Conservation (phyloP, 148 eudicot genomes). For the Nepenthes mirabilis region DNA sequence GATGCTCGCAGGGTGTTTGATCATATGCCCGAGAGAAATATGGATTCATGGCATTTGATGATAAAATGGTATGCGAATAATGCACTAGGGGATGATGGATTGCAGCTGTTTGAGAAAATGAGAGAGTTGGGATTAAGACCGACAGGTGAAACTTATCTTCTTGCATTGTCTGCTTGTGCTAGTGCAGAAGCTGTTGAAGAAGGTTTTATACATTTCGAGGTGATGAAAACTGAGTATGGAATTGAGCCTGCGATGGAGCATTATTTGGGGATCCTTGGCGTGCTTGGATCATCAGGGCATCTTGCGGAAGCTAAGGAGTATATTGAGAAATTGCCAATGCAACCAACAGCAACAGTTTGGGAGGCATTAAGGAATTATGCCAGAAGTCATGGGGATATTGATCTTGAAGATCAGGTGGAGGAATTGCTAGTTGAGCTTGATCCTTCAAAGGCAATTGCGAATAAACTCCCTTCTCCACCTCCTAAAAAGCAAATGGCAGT, state of each 20-base stretch:
- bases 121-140: slow-evolving; percentile 46
- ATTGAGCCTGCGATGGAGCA: slow-evolving; percentile 62
- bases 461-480: slow-evolving; percentile 74
- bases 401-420: slow-evolving; percentile 73
- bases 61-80: slow-evolving; percentile 46
- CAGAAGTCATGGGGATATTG: slow-evolving; percentile 76
- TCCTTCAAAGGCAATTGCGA: slow-evolving; percentile 44
- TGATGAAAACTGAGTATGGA: slow-evolving; percentile 59
- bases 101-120: slow-evolving; percentile 53
- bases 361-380: slow-evolving; percentile 79
- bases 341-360: slow-evolving; percentile 54
- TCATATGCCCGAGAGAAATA: slow-evolving; percentile 57
- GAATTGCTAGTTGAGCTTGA: slow-evolving; percentile 54
- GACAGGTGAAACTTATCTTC: slow-evolving; percentile 46
- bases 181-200: slow-evolving; percentile 83
- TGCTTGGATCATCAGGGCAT: slow-evolving; percentile 70
- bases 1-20: slow-evolving; percentile 72
- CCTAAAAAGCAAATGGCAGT: slow-evolving; percentile 53
- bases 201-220: slow-evolving; percentile 56
- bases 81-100: slow-evolving; percentile 61
- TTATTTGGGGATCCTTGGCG: slow-evolving; percentile 55
- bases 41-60: slow-evolving; percentile 66
- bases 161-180: slow-evolving; percentile 66
- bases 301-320: slow-evolving; percentile 62
- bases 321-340: slow-evolving; percentile 48